These are phyloP conservation scores for Pelagophyceae sp. DNA, from an alignment of 352 stramenopile species.

Conservation along the genomic window DNA sequence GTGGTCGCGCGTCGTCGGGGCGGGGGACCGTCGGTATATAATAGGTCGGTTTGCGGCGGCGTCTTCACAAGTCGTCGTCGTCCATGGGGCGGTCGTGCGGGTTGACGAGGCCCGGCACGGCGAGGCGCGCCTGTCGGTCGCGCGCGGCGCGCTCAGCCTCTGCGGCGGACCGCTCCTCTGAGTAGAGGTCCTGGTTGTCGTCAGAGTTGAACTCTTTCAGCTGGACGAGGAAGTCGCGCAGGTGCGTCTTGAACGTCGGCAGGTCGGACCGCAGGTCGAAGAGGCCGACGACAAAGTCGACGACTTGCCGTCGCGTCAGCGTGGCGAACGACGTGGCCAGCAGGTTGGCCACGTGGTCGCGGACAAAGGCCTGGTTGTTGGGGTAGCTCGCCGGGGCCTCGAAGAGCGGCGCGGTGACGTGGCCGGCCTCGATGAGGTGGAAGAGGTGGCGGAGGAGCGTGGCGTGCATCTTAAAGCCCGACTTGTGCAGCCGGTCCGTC, in stretches of 20 bases:
- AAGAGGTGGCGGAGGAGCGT: conserved; percentile 96
- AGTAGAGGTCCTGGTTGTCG: conserved; percentile 91
- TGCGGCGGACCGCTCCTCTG: conserved; percentile 63
- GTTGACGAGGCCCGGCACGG: conserved; percentile 77
- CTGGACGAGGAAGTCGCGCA: conserved; percentile 98
- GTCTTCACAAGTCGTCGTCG: conserved; percentile 25
- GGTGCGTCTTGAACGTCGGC: conserved; percentile 92
- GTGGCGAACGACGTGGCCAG: conserved; percentile 94
- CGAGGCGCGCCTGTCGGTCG: conserved; percentile 18
- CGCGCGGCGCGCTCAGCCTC: not conserved
- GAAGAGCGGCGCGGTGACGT: conserved; percentile 89
- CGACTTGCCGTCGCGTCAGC: conserved; percentile 77
- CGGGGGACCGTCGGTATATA: not conserved
- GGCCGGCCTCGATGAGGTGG: conserved; percentile 86
- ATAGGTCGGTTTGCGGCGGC: no score
- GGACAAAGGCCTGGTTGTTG: conserved; percentile 76
- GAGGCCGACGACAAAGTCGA: conserved; percentile 88
- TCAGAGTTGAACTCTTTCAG: conserved; percentile 94
- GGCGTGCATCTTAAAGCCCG: conserved; percentile 94
- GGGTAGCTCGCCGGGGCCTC: conserved; percentile 57
- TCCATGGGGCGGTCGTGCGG: conserved; percentile 75
- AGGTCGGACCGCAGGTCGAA: conserved; percentile 96
- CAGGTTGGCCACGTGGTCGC: conserved; percentile 90
- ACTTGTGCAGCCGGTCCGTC: conserved; percentile 97
- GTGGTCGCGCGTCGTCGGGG: not conserved